Base-by-base conservation (phyloP, 805 yeast species). In the Maudiozyma serrabonitensis region DNA sequence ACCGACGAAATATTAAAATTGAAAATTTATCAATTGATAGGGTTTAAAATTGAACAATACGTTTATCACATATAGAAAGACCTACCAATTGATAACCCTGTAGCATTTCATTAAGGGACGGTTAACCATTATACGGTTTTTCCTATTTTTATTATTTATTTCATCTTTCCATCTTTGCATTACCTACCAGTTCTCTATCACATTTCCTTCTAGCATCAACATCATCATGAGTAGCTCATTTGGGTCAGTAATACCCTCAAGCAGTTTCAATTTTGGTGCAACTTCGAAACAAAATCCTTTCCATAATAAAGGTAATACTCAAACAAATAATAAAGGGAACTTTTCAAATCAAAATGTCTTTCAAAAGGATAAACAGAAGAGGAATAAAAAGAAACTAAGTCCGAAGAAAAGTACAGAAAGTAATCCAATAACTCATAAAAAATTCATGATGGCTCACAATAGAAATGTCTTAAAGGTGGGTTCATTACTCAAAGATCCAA, bases 401-500 rank as follows among this genome's bases (percentile, higher is more conserved):
- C n/a, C n/a, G 41, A 12, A 15, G 41, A 12, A 15, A 35, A 35
- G 9, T 35, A 6, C 16, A n/a, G 23, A 39, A 31, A 18, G 2
- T 41, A n/a, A 18, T 21, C 19, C 19, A 19, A 32, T 7, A 2
- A 31, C 37, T 32, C 46, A 43, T 21, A 42, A 41, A 41, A 47
- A 40, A 15, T 25, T 38, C n/a, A 18, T 39, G 26, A 39, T 44
- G 46, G 11, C 26, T 15, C 44, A 46, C 16, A 44, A 42, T 8
- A 21, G 21, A 12, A 18, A 37, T 11, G 41, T 35, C 16, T 11
- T 18, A 23, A 18, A 50, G 6, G 12, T 65, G 11, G 71, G 71
- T 2, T 53, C 61, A 1, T 50, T 69, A 18, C 3, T 50, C 1
- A 19, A 50, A 11, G 38, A 57, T 34, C 68, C 68, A 3, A 54